Evolutionary conservation across 305 asterid species (phyloP), one percentile per base, ranked within the genome.

Genomic region (Rubia tinctorum): DNA sequence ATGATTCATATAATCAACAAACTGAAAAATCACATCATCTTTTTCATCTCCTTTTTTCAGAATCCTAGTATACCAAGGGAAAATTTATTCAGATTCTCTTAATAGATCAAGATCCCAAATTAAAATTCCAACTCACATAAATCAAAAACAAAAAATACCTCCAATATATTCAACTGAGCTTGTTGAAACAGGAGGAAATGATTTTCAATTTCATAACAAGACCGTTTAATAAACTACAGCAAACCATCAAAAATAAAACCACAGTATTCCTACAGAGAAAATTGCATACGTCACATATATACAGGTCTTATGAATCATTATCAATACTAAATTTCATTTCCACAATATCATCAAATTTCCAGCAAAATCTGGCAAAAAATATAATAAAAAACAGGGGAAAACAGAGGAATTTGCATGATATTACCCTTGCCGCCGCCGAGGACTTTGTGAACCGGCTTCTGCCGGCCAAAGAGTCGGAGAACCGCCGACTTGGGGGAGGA

Each of bases 361-460:
- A 47, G 53, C 17, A 47, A 47, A 47, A 3, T 47, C 14, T 13
- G 53, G 60, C 60, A 9, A 53, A 53, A 17, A 53, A 18, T 7
- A 23, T 18, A 53, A 17, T 6, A 53, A 53, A 27, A 53, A 18
- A 22, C 60, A 53, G 9, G 70, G 51, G 69, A 71, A 22, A 20
- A 56, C 7, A 73, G 49, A 55, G 78, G 53, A 12, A 22, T 44
- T 49, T 18, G 60, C 60, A 53, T 18, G n/a, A 7, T 88, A 64
- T 34, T 88, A 92, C 97, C 86, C 80, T 89, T 90, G 76, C 96
- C 99, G 43, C 96, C 99, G 40, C 96, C 99, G 27, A 91, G 87
- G 66, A 84, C 92, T 77, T 85, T 79, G 87, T 90, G 97, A 72
- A 90, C 88, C 22, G 99, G 93, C 72, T 82, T 88, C 63, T 94